Base-by-base conservation (phyloP, 2,329 filamentous ascomycete species). In the Gremmenia infestans region DNA sequence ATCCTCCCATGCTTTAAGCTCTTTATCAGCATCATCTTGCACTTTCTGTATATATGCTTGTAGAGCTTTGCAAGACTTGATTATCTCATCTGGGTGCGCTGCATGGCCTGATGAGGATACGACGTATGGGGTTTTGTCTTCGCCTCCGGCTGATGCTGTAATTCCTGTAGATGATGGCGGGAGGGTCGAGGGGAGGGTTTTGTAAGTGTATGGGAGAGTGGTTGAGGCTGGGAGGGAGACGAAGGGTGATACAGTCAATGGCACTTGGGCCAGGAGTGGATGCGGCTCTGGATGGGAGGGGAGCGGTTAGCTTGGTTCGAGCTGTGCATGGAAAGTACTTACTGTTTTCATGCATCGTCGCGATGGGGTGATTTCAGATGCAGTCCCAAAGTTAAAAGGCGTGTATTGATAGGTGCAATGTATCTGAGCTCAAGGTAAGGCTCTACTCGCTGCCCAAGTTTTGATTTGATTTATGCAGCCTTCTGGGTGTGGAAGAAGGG, bases 191-290 rank as follows among this genome's bases (percentile, higher is more conserved):
- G 93, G 90, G 69, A 97, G 87, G 11, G 85, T 81, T 70, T 92
- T 93, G 81, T 97, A 97, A 65, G 91, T 96, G 77, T 97, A 97
- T 23, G 94, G 93, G 7, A 99, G 83, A 0, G 92, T 96, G 19
- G 92, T 89, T 25, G 93, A 88, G 32, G 89, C 87, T 11, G 94
- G 94, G 35, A 99, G 86, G 58, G 87, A 88, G 66, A 97, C 84
- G 76, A 97, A 97, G 25, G 94, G 94, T 3, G 93, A 97, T 46
- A 97, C 91, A 50, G 91, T 95, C 54, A 99, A 78, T 32, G 94
- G 91, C 42, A 97, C 85, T 75, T 99, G 94, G 63, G 92, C 89
- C 48, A 99, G 85, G 62, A 97, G 83, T 15, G 88, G 89, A 74
- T 97, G 91, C 15, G 91, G 85, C 63, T 82, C 88, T 91, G 60